Conservation (phyloP, 2,329 filamentous ascomycete species). For the Aspergillus hiratsukae region DNA sequence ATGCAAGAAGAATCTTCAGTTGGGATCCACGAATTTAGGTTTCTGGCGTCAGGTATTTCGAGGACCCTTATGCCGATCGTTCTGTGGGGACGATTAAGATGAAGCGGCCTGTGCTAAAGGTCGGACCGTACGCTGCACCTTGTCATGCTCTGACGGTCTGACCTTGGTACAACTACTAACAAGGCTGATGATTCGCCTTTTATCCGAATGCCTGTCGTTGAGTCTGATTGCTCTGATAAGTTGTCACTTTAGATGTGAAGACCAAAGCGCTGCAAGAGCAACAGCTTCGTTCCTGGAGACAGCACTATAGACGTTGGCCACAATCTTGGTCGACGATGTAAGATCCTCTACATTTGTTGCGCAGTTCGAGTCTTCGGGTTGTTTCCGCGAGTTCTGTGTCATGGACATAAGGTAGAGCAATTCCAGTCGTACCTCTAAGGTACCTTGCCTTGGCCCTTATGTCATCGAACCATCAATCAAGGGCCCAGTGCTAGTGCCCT, state of each 20-base stretch:
- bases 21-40: not conserved
- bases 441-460: not conserved
- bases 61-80: constrained; percentile 14
- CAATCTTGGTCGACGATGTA: not conserved
- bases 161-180: not conserved
- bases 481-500: constrained; percentile 2
- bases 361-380: not conserved
- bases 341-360: not conserved
- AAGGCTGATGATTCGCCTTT: not conserved
- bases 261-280: too few relatives aligned
- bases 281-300: not conserved
- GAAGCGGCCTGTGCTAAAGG: not conserved
- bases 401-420: not conserved
- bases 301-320: not conserved
- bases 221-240: not conserved
- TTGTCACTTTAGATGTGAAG: too few relatives aligned
- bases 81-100: not conserved
- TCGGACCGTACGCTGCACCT: not conserved
- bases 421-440: not conserved
- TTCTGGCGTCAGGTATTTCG: not conserved
- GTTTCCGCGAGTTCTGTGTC: not conserved
- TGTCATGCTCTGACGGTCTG: not conserved
- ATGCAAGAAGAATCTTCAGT: not conserved
- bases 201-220: not conserved
- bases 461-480: not conserved